A percentile compares a stretch with the other conserved stretches of the same genome.
Conservation (phyloP, 2,329 filamentous ascomycete species). For the Lomentospora prolificans region DNA sequence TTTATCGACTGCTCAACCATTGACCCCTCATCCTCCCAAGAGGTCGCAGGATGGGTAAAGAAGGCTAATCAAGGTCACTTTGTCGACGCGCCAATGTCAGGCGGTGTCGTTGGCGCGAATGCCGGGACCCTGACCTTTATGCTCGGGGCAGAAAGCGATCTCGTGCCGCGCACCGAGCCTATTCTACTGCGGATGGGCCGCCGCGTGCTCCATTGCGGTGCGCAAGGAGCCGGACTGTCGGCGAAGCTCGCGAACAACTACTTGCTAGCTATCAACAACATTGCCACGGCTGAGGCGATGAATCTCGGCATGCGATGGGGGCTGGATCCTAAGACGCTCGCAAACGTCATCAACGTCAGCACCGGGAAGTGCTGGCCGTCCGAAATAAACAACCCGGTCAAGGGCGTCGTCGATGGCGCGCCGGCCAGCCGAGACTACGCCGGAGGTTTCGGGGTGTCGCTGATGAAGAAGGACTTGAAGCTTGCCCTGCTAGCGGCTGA, state of each 20-base stretch:
- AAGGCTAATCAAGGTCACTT: slow-evolving; percentile 63
- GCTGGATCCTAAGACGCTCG: slow-evolving; percentile 54
- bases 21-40: slow-evolving; percentile 73
- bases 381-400: slow-evolving; percentile 91
- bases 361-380: slow-evolving; percentile 95
- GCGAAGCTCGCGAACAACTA: slow-evolving; percentile 98
- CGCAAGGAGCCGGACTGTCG: slow-evolving; percentile 74
- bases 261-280: slow-evolving; percentile 87
- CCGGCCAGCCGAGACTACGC: slow-evolving; percentile 68
- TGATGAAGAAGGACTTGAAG: slow-evolving; percentile 74
- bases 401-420: slow-evolving; percentile 66
- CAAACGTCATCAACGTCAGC: slow-evolving; percentile 82
- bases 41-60: slow-evolving; percentile 60
- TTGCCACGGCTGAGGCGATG: slow-evolving; percentile 57
- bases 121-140: slow-evolving; percentile 92
- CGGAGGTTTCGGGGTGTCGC: slow-evolving; percentile 65
- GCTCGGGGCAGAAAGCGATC: slow-evolving; percentile 58
- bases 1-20: slow-evolving; percentile 98
- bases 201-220: slow-evolving; percentile 75
- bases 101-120: slow-evolving; percentile 82
- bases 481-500: slow-evolving; percentile 63
- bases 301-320: slow-evolving; percentile 53
- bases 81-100: slow-evolving; percentile 94
- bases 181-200: slow-evolving; percentile 76
- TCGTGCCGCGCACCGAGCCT: slow-evolving; percentile 56